Conservation (phyloP, 495 filamentous ascomycete species). For the Pyrenula aspistea region DNA sequence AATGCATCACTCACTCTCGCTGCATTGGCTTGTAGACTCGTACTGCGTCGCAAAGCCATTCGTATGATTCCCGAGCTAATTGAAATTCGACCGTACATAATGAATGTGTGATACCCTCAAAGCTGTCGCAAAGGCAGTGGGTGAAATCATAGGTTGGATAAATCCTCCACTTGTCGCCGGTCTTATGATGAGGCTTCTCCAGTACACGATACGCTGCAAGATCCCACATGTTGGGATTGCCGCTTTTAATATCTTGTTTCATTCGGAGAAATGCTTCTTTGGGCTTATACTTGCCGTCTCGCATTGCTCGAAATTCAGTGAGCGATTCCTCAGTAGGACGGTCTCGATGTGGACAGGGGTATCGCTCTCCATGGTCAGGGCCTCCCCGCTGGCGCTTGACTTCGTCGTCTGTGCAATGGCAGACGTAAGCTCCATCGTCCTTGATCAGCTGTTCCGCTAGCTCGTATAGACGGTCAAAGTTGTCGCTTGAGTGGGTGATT, state of each 20-base stretch:
- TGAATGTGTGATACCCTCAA: constrained; percentile 80
- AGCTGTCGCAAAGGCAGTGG: constrained; percentile 68
- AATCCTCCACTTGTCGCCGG: constrained; percentile 65
- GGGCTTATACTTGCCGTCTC: constrained; percentile 81
- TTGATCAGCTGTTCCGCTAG: constrained; percentile 75
- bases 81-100: constrained; percentile 84
- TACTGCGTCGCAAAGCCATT: constrained; percentile 72
- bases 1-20: constrained; percentile 42
- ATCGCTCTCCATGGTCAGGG: constrained; percentile 53
- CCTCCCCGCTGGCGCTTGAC: constrained; percentile 80
- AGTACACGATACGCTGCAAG: constrained; percentile 52
- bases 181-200: constrained; percentile 53
- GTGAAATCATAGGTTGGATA: constrained; percentile 91
- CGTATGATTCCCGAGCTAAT: constrained; percentile 64
- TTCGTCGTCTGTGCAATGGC: constrained; percentile 59
- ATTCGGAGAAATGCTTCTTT: constrained; percentile 81
- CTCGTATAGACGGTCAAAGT: constrained; percentile 81
- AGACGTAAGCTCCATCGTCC: constrained; percentile 65
- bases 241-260: constrained; percentile 55
- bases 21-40: constrained; percentile 79
- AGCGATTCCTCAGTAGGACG: constrained; percentile 67
- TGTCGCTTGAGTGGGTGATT: constrained; percentile 72
- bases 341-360: constrained; percentile 65
- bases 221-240: constrained; percentile 59
- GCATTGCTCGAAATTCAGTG: constrained; percentile 76